Base-by-base conservation (phyloP, 371 early-diverging fungal species). In the Umbelopsis sp. region DNA sequence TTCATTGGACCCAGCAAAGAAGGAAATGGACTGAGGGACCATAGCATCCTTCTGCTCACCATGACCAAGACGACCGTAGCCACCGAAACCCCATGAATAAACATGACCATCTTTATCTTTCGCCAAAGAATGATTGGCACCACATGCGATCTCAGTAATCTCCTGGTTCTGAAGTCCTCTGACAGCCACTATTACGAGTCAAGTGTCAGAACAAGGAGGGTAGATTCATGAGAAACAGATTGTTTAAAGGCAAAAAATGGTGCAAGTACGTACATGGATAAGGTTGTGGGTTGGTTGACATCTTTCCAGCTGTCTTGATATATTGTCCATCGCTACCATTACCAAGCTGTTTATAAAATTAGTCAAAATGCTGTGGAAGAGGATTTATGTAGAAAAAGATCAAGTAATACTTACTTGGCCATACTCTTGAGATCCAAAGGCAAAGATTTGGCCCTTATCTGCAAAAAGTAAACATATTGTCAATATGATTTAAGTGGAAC, bases 51-150 rank as follows among this genome's bases (percentile, higher is more conserved):
- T 72, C 62, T 78, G 80, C 63, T 80, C 76, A 1, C 76, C 69
- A 50, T 80, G 77, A 0, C 87, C 87, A 3, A 87, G 74, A 63
- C 87, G 85, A 37, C 82, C 83, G 74, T 79, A 84, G 8, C 84
- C 86, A 66, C 84, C 88, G 70, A 82, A 83, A 11, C 91, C 91
- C 83, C 82, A 85, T 24, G 84, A 76, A 68, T 71, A 85, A 4
- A 91, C 76, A 50, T 68, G 66, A 6, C 81, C 81, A 1, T 81
- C 82, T 20, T 66, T 74, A 65, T 80, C 80, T 22, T 86, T 44
- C 6, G 84, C 84, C 46, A 86, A 50, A 3, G 88, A 71, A 64
- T 88, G 88, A 72, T 88, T 89, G 35, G 73, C 69, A 14, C 91
- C 91, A 57, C 83, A 83, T 18, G 74, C 70, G 10, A 89, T 69